phyloP scores from a whole-genome alignment of 1,284 basidiomycete genomes.

The Trichosporon sp. region DNA sequence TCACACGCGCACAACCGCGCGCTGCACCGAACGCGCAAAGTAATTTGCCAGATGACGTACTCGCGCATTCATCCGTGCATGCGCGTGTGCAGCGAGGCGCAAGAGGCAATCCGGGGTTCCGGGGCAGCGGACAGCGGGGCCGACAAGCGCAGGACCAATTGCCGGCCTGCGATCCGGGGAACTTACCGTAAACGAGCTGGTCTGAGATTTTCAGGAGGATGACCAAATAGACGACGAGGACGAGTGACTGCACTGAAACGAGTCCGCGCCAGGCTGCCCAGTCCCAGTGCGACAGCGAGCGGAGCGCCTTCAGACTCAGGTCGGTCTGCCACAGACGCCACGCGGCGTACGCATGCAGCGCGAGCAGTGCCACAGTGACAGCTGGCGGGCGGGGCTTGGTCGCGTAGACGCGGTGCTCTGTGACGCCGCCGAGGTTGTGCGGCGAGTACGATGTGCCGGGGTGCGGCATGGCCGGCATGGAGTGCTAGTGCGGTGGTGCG shows the following conservation, averaged over 20 bases:
- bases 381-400: not conserved
- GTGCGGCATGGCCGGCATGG: not conserved
- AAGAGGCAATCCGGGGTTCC: not conserved
- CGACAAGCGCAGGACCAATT: not conserved
- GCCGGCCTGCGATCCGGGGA: not conserved
- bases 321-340: conserved; percentile 2
- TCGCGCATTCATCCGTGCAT: not conserved
- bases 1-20: not conserved
- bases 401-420: conserved; percentile 2
- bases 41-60: not conserved
- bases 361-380: not conserved
- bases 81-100: not conserved
- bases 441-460: not conserved
- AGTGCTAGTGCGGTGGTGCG: not conserved
- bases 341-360: not conserved
- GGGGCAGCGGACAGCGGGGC: not conserved
- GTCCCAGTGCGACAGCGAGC: not conserved
- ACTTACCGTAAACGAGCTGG: not conserved
- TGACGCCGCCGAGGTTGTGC: not conserved
- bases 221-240: not conserved
- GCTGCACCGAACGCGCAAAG: not conserved
- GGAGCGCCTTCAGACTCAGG: not conserved
- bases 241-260: not conserved
- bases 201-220: conserved; percentile 4
- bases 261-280: not conserved